Conservation (phyloP, 345 rosid genomes). For the Eucalyptus polybractea region DNA sequence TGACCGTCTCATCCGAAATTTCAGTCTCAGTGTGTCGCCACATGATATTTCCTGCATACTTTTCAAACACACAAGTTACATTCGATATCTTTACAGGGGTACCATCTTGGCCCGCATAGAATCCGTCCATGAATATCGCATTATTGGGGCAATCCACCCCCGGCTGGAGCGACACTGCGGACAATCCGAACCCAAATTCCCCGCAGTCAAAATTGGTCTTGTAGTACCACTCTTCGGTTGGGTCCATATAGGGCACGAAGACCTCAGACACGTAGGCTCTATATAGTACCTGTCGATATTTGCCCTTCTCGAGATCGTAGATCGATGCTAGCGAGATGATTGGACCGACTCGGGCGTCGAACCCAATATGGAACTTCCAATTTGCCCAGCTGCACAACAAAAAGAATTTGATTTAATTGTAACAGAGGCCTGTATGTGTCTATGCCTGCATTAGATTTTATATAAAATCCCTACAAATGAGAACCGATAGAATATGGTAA, state of each 20-base stretch:
- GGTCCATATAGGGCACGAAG: constrained; percentile 83
- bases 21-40: constrained; percentile 55
- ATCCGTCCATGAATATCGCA: constrained; percentile 45
- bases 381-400: constrained; percentile 30
- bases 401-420: background rate
- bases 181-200: constrained; percentile 65
- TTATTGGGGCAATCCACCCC: constrained; percentile 48
- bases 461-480: background rate
- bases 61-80: constrained; percentile 61
- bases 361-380: constrained; percentile 73
- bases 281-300: constrained; percentile 29
- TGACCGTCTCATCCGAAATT: constrained; percentile 59
- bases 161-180: constrained; percentile 40
- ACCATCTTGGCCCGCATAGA: constrained; percentile 52
- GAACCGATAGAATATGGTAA: background rate
- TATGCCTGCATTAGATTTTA: background rate
- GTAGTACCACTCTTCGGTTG: constrained; percentile 61
- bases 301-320: constrained; percentile 19
- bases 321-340: constrained; percentile 52
- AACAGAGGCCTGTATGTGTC: background rate
- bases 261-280: constrained; percentile 67
- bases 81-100: constrained; percentile 27
- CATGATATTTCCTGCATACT: constrained; percentile 35
- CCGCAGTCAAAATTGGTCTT: constrained; percentile 67
- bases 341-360: constrained; percentile 45